phyloP scores from a whole-genome alignment of 768 basidiomycete species.

The Tylopilus rubrobrunneus region DNA sequence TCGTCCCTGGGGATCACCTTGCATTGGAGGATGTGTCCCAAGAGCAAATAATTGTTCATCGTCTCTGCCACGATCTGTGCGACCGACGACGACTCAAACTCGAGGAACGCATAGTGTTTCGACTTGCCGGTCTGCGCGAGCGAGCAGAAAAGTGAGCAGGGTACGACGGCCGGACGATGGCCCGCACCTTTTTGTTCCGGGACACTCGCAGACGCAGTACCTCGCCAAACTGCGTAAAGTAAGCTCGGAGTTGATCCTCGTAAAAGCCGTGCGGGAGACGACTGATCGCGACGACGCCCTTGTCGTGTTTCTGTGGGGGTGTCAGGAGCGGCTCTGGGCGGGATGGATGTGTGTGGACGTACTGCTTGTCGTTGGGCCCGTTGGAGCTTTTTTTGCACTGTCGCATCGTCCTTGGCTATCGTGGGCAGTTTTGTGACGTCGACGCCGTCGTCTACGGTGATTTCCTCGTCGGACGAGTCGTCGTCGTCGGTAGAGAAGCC shows the following conservation, averaged over 20 bases:
- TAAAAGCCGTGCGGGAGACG: constrained; percentile 97
- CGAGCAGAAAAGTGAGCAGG: too few species aligned
- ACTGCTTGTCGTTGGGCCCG: constrained; percentile 67
- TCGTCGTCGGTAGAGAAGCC: constrained; percentile 79
- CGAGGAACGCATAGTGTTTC: constrained; percentile 96
- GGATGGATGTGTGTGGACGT: constrained; percentile 20
- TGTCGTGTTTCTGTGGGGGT: constrained; percentile 47
- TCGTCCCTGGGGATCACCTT: constrained; percentile 85
- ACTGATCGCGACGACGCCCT: constrained; percentile 85
- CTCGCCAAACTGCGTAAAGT: constrained; percentile 93
- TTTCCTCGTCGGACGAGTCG: constrained; percentile 77
- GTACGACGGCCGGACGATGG: background rate
- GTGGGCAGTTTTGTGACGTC: constrained; percentile 78
- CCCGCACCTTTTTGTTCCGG: constrained; percentile 81
- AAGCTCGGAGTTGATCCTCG: constrained; percentile 88
- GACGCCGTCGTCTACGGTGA: constrained; percentile 51
- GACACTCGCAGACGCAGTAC: constrained; percentile 86
- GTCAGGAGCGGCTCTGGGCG: background rate
- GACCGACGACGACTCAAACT: constrained; percentile 85
- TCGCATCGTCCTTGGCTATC: constrained; percentile 82
- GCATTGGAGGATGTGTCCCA: constrained; percentile 92
- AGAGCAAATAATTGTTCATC: constrained; percentile 97
- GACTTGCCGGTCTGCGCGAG: constrained; percentile 78
- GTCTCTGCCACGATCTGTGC: constrained; percentile 96
- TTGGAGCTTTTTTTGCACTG: constrained; percentile 62